phyloP scores from a whole-genome alignment of 1,284 basidiomycete species.

The Chondrostereum purpureum region DNA sequence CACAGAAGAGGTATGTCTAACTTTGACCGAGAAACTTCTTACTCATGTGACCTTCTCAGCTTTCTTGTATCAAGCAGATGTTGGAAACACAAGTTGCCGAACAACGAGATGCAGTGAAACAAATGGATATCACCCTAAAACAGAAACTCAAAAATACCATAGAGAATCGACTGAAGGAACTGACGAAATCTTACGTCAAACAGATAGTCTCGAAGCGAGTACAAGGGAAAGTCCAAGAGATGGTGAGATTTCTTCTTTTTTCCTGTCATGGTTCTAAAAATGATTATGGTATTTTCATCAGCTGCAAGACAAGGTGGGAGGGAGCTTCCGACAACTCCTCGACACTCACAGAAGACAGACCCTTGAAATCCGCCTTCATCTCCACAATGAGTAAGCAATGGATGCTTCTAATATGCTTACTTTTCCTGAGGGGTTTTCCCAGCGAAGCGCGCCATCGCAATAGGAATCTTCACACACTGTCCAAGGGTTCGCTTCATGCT shows the following conservation, averaged over 20 bases:
- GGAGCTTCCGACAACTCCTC: too few species aligned
- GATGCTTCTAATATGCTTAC: neutral
- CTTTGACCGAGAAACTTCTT: too few species aligned
- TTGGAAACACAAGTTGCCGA: too few species aligned
- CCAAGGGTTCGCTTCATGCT: neutral
- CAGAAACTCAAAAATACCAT: constrained; percentile 33
- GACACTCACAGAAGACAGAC: neutral
- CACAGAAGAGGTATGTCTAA: constrained; percentile 32
- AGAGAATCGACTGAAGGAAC: constrained; percentile 28
- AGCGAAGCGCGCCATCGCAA: neutral
- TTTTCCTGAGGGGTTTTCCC: neutral
- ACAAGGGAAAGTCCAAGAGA: constrained; percentile 2
- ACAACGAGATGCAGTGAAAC: too few species aligned
- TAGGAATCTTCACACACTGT: neutral
- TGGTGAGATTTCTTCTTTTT: too few species aligned
- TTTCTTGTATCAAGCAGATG: too few species aligned
- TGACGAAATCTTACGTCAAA: too few species aligned
- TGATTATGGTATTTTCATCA: too few species aligned
- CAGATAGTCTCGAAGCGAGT: too few species aligned
- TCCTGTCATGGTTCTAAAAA: too few species aligned
- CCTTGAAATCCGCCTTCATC: constrained; percentile 15
- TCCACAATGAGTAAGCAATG: constrained; percentile 26
- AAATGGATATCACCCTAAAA: constrained; percentile 27
- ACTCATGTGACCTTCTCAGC: too few species aligned
- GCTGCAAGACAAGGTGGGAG: too few species aligned